Evolutionary conservation across 257 asterid genomes (phyloP).

Genomic region (Verbascum thapsus): DNA sequence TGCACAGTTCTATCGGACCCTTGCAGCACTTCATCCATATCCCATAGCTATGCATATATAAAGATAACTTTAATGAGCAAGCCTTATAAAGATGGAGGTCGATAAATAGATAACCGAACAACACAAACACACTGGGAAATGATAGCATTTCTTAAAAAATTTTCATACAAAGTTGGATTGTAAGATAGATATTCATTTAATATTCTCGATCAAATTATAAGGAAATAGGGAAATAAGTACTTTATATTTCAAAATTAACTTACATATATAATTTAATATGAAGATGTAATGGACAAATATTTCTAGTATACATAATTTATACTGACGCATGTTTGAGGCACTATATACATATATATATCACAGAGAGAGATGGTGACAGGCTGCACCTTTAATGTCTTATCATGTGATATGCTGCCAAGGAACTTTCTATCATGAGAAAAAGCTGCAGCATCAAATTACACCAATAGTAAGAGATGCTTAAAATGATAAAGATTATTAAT

Average conservation of each 20-base stretch:
- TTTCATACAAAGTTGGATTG: no score
- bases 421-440: slow-evolving; percentile 83
- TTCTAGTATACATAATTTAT: no score
- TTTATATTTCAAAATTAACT: no score
- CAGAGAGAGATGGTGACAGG: not conserved
- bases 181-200: no score
- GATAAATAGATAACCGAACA: not conserved
- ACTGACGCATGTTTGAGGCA: no score
- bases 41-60: slow-evolving; percentile 72
- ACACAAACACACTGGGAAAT: no score
- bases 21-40: slow-evolving; percentile 75
- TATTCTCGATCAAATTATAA: no score
- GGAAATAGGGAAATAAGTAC: no score
- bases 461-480: slow-evolving; percentile 21
- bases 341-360: not conserved
- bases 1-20: slow-evolving; percentile 44
- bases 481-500: not conserved
- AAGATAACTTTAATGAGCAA: not conserved
- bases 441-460: slow-evolving; percentile 49
- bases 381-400: slow-evolving; percentile 65
- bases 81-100: not conserved
- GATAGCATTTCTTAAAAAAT: no score
- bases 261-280: no score
- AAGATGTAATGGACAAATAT: no score
- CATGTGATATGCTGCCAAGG: slow-evolving; percentile 96